phyloP scores from a whole-genome alignment of 176 grass and related monocot species.

The Musa schizocarpa region DNA sequence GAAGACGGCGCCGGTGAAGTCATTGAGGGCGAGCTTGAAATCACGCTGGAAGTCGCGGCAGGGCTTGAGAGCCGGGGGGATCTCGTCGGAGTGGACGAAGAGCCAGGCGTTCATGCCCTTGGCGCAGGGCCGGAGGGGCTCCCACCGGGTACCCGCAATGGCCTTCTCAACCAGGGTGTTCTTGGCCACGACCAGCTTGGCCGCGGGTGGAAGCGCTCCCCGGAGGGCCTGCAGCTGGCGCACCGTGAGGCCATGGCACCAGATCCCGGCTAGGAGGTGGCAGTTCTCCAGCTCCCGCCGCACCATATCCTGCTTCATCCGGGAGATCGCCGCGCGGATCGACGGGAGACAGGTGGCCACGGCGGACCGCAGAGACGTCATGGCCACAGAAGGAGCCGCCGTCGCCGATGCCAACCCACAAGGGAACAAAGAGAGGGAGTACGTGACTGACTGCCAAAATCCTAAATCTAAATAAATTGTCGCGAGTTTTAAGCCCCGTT shows the following conservation, averaged over 20 bases:
- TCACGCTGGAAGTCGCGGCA: conserved; percentile 74
- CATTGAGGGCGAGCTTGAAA: conserved; percentile 73
- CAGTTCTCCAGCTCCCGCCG: conserved; percentile 79
- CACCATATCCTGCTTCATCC: conserved; percentile 66
- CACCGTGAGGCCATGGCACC: conserved; percentile 81
- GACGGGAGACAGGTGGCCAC: conserved; percentile 18
- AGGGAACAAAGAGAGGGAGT: neutral
- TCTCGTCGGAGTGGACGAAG: conserved; percentile 91
- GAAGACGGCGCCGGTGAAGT: conserved; percentile 83
- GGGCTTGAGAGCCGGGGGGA: conserved; percentile 65
- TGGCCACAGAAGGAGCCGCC: neutral
- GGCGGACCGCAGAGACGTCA: conserved; percentile 14
- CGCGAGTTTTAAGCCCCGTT: too few species aligned
- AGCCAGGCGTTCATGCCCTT: conserved; percentile 98
- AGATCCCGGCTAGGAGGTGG: conserved; percentile 76
- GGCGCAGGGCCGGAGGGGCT: conserved; percentile 70
- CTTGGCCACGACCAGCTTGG: conserved; percentile 68
- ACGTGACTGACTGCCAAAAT: too few species aligned
- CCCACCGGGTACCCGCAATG: conserved; percentile 76
- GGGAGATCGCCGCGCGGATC: conserved; percentile 62
- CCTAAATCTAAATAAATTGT: too few species aligned
- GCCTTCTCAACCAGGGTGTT: conserved; percentile 90
- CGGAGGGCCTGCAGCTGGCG: conserved; percentile 80
- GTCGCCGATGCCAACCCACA: neutral
- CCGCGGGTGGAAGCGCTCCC: conserved; percentile 50